Evolutionary conservation across 1,284 basidiomycete species (phyloP), one percentile per base, ranked within the genome.

Genomic region (Amylostereum areolatum): DNA sequence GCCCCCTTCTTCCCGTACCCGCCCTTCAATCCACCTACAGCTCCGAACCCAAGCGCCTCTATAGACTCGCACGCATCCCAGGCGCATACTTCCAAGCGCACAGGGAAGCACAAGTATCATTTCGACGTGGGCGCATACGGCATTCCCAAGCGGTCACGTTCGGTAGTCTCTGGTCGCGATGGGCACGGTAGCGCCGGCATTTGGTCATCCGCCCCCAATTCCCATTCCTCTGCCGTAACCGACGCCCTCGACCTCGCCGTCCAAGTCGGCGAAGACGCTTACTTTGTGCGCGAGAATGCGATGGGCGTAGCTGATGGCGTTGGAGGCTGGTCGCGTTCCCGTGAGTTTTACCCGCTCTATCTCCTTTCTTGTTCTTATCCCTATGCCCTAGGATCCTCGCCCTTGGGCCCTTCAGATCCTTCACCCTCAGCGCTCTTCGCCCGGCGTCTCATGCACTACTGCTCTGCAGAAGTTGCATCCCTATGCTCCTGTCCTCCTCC

Each of bases 281-380:
- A 93, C 63, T 94, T 95, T 56, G 70, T 94, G 3, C 72, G 83
- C 7, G 78, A 80, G 52, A 89, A 92, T 58, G 87, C 89, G 5
- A 82, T 94, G 68, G 92, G 91, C 12, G 86, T 94, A 2, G 90
- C 91, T 8, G 91, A 94, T 61, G 91, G 91, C 31, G 92, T 94
- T 0, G 92, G 92, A 1, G 92, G 92, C 2, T 94, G 91, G 90
- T 76, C 83, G n/a, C 75, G 71, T 37, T 55, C 61, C 49, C 64
- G 71, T 72, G 52, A 45, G 61, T 57, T n/a, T 18, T 18, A n/a
- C n/a, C n/a, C n/a, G 18, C 31, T 28, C 10, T 41, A 35, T 43
- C 37, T 39, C 35, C 25, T 5, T n/a, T 32, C 37, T 47, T 12
- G 37, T 10, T 18, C 31, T 44, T 48, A 12, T 10, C n/a, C 11